These are phyloP conservation scores for Phanerochaete sordida DNA, from an alignment of 768 basidiomycete genomes.

Conservation along the genomic window DNA sequence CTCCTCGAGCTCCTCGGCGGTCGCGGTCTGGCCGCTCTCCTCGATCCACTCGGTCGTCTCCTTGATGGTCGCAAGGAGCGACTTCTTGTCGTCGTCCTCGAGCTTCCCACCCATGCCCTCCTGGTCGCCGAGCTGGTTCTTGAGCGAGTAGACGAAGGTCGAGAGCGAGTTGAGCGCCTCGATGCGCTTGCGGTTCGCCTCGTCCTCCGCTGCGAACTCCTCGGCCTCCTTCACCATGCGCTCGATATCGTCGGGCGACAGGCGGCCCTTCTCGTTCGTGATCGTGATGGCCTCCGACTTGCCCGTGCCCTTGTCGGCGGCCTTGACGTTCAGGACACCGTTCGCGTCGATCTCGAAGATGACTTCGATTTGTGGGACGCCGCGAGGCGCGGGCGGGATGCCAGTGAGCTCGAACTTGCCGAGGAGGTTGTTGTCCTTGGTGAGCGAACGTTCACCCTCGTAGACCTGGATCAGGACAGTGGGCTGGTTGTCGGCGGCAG, in stretches of 20 bases:
- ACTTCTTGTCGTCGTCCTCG: conserved; percentile 78
- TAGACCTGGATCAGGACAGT: conserved; percentile 96
- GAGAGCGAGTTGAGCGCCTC: conserved; percentile 83
- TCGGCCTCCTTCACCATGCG: conserved; percentile 95
- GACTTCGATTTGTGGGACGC: conserved; percentile 96
- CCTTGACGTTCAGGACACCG: conserved; percentile 79
- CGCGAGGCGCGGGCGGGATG: conserved; percentile 94
- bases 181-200: conserved; percentile 73
- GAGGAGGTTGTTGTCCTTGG: conserved; percentile 98
- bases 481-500: conserved; percentile 88
- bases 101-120: conserved; percentile 92
- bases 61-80: conserved; percentile 76
- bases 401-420: conserved; percentile 93
- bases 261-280: conserved; percentile 93
- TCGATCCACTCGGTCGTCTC: conserved; percentile 93
- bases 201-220: conserved; percentile 82
- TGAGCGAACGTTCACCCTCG: conserved; percentile 95
- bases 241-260: conserved; percentile 63
- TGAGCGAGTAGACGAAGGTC: conserved; percentile 81
- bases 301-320: conserved; percentile 92
- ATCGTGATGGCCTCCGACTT: conserved; percentile 90
- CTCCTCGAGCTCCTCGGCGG: conserved; percentile 89
- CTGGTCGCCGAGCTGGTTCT: conserved; percentile 81
- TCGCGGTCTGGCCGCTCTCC: conserved; percentile 69
- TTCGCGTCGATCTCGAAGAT: conserved; percentile 68